Conservation (phyloP, 2,329 filamentous ascomycete species). For the Elsinoe batatas region DNA sequence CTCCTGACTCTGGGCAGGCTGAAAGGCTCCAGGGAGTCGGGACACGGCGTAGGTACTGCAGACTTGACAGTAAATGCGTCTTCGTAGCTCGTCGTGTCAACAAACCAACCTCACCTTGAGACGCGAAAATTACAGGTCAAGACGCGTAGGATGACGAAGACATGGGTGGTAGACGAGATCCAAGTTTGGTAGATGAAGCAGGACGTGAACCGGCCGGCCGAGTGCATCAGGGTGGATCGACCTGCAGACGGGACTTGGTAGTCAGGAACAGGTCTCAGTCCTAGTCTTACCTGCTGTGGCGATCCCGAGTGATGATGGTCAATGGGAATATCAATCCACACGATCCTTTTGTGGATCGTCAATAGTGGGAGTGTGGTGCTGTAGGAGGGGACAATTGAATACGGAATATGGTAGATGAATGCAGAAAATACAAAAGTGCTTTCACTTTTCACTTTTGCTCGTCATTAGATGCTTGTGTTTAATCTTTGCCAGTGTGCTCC, state of each 20-base stretch:
- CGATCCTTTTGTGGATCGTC: background rate
- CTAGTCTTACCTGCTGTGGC: conserved; percentile 3
- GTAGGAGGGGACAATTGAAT: background rate
- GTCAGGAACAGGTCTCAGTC: conserved; percentile 11
- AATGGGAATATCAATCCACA: conserved; percentile 11
- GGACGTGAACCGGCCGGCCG: background rate
- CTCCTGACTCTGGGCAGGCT: background rate
- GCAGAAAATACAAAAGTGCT: too few relatives aligned
- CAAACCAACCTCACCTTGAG: conserved; percentile 1
- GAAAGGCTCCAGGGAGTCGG: background rate
- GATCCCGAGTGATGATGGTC: background rate
- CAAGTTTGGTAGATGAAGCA: conserved; percentile 12
- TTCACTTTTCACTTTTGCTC: too few relatives aligned
- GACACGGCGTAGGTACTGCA: background rate
- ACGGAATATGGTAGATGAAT: background rate
- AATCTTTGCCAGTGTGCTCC: background rate
- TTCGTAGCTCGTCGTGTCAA: background rate
- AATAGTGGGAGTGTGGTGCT: background rate
- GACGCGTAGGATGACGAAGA: conserved; percentile 2
- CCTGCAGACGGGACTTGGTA: background rate
- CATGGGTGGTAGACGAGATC: background rate
- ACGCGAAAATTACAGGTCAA: background rate
- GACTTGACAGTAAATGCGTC: background rate
- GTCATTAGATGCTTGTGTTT: background rate
- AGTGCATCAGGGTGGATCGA: conserved; percentile 8